Evolutionary conservation across 2,329 filamentous ascomycete species (phyloP).

Genomic region (Aspergillus quadricinctus): DNA sequence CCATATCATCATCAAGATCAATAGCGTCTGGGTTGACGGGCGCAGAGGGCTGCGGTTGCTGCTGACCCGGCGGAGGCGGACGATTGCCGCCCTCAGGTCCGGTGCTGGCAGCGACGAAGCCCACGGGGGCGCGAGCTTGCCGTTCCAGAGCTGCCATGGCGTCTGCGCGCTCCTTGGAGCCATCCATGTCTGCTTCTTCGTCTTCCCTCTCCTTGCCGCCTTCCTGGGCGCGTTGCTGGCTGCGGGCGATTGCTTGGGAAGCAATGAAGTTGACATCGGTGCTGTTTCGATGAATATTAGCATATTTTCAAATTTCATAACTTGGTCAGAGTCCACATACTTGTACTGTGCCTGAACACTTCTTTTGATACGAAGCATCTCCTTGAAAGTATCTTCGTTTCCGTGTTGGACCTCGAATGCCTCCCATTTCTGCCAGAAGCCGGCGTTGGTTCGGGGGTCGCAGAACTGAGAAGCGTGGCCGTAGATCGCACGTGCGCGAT

Average conservation of each 20-base stretch:
- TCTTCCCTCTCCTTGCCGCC: constrained; percentile 24
- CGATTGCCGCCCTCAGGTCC: constrained; percentile 62
- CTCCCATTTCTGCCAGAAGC: constrained; percentile 97
- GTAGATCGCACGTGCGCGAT: constrained; percentile 91
- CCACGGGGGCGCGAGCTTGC: constrained; percentile 79
- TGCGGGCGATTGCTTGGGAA: constrained; percentile 83
- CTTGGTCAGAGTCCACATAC: constrained; percentile 39
- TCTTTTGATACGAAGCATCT: constrained; percentile 96
- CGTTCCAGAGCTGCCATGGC: constrained; percentile 87
- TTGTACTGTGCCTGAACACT: constrained; percentile 98
- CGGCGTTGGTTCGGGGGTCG: constrained; percentile 82
- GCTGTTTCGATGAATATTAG: constrained; percentile 41
- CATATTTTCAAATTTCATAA: constrained; percentile 2
- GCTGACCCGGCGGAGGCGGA: constrained; percentile 32
- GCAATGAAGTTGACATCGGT: constrained; percentile 99
- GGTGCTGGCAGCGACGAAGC: constrained; percentile 84
- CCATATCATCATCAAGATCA: constrained; percentile 63
- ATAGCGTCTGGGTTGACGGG: constrained; percentile 80
- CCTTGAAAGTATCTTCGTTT: constrained; percentile 98
- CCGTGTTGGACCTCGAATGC: constrained; percentile 95
- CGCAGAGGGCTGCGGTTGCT: constrained; percentile 29
- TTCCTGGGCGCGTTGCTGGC: constrained; percentile 54
- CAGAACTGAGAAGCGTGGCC: constrained; percentile 96
- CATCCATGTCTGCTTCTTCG: constrained; percentile 42
- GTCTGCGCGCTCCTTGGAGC: constrained; percentile 55